Base-by-base conservation (phyloP, 805 yeast species). In the Metschnikowia aberdeeniae region DNA sequence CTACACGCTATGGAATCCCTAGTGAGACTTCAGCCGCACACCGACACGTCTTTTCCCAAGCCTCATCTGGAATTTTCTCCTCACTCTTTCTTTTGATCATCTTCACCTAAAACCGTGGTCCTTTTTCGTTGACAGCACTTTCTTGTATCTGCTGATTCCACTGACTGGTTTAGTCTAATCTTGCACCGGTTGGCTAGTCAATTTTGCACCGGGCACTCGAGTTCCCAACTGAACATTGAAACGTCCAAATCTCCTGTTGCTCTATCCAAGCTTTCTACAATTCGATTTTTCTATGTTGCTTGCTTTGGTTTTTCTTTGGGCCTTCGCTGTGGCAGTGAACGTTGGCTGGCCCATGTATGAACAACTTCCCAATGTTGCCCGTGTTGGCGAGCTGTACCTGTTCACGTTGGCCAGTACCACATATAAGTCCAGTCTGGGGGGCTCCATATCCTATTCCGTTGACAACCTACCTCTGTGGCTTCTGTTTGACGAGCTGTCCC, bases 301-400 rank as follows among this genome's bases (percentile, higher is more conserved):
- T 29, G 32, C 34, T 28, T 46, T 44, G 49, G 36, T 52, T 34
- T 36, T 47, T 28, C 29, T 47, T 31, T 42, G 39, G 43, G 45
- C 50, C 11, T 46, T 14, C n/a, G 45, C 44, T 34, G 78, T 80
- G 10, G 66, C 76, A 31, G 82, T 87, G 5, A 70, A 73, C 42
- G 71, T 76, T 33, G 86, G 86, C 36, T 87, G 84, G 70, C 90
- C 96, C n/a, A 80, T 89, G 60, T 66, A 76, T 52, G 81, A 81
- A 60, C 99, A 92, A 66, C 73, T 82, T 19, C 98, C 98, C 5
- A 84, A 89, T 29, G 87, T 93, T 11, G 98, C 96, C 4, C 75
- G 95, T 46, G 78, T 80, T 12, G 78, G 78, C 47, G 72, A 78
- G 54, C 54, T 61, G 2, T 92, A 84, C 65, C 54, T 68, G 14